phyloP scores from a whole-genome alignment of 2,329 filamentous ascomycete species.

The Diaporthe velutina region DNA sequence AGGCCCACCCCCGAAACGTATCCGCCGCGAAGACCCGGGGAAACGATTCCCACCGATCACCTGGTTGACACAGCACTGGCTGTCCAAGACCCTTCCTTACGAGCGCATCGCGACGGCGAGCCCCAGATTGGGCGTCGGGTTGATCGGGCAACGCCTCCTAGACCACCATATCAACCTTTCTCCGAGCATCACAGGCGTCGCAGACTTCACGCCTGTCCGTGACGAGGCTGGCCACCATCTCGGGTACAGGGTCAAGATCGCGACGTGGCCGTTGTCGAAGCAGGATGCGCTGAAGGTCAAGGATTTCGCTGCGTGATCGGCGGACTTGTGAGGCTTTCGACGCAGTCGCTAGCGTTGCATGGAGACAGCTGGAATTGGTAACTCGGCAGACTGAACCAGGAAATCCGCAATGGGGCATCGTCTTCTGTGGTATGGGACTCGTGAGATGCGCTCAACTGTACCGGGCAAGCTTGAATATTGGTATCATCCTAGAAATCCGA shows the following conservation, averaged over 20 bases:
- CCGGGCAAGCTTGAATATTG: not conserved
- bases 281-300: constrained; percentile 42
- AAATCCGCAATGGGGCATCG: not conserved
- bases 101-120: constrained; percentile 48
- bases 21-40: constrained; percentile 28
- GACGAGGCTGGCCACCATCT: constrained; percentile 40
- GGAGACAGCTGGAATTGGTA: not conserved
- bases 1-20: constrained; percentile 7
- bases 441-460: not conserved
- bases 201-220: constrained; percentile 48
- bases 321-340: not conserved
- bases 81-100: constrained; percentile 43
- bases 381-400: not conserved
- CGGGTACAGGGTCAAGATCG: constrained; percentile 47
- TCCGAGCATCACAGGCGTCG: constrained; percentile 44
- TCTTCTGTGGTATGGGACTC: not conserved
- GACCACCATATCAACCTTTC: constrained; percentile 48
- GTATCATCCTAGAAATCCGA: not conserved
- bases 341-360: not conserved
- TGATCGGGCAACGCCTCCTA: constrained; percentile 47
- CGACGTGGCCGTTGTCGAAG: constrained; percentile 50
- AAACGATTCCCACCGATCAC: constrained; percentile 39
- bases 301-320: constrained; percentile 42
- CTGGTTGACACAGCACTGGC: constrained; percentile 45
- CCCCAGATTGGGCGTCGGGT: constrained; percentile 43